A percentile compares a stretch with the other conserved stretches of the same genome.
phyloP scores from a whole-genome alignment of 2,329 filamentous ascomycete species.

The Trichoderma semiorbis region DNA sequence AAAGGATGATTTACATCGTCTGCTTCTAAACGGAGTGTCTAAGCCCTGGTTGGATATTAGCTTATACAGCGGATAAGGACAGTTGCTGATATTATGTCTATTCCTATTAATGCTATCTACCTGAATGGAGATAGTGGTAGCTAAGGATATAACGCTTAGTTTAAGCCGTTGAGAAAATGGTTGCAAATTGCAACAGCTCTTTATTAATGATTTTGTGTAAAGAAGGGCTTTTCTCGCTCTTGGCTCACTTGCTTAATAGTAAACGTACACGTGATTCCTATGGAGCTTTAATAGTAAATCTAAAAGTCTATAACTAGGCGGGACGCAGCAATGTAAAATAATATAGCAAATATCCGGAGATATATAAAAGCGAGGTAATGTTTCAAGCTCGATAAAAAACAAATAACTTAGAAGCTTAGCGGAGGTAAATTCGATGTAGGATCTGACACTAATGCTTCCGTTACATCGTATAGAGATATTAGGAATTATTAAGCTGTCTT shows the following conservation, averaged over 20 bases:
- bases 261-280: neutral
- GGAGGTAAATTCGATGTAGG: neutral
- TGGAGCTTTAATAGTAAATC: neutral
- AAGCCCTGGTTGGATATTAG: neutral
- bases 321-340: neutral
- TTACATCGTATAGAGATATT: neutral
- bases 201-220: neutral
- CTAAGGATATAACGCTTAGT: neutral
- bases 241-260: neutral
- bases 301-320: neutral
- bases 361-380: neutral
- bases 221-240: neutral
- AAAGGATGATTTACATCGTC: neutral
- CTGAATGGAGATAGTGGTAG: neutral
- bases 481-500: neutral
- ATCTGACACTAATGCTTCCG: neutral
- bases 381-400: conserved; percentile 13
- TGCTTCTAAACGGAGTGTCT: neutral
- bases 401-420: neutral
- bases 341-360: neutral
- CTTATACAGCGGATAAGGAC: neutral
- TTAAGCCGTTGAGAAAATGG: neutral
- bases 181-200: neutral
- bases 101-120: neutral
- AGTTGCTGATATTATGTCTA: conserved; percentile 10